A percentile compares a stretch with the other conserved stretches of the same genome.
Conservation (phyloP, 2,329 filamentous ascomycete genomes). For the Lanzia echinophila region DNA sequence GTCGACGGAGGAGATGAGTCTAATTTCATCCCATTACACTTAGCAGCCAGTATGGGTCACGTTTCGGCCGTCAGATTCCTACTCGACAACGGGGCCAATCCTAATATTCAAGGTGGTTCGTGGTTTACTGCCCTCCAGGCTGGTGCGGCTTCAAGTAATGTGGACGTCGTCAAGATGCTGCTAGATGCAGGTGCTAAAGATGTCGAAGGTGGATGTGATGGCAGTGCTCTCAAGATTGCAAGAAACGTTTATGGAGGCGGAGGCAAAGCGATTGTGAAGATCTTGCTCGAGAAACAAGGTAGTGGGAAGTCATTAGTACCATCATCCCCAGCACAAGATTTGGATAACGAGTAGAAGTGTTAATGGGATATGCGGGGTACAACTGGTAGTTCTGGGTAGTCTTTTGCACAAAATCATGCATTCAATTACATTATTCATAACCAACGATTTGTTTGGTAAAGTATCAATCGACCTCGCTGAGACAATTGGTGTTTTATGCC, state of each 20-base stretch:
- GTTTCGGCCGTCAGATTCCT: background rate
- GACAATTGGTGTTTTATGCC: too few relatives aligned
- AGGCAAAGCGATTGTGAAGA: background rate
- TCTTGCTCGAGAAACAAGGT: too few relatives aligned
- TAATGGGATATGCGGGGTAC: too few relatives aligned
- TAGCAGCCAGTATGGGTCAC: background rate
- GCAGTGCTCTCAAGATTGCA: slow-evolving; percentile 13
- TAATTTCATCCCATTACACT: slow-evolving; percentile 1
- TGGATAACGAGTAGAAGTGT: too few relatives aligned
- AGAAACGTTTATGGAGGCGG: background rate
- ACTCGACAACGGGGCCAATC: background rate
- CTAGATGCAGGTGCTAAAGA: background rate
- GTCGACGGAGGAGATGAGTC: background rate
- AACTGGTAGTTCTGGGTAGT: too few relatives aligned
- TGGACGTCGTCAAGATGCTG: slow-evolving; percentile 4
- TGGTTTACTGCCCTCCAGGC: background rate
- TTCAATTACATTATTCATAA: too few relatives aligned
- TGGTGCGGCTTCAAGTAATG: background rate
- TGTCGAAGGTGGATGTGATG: slow-evolving; percentile 6
- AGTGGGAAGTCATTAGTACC: too few relatives aligned
- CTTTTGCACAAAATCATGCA: too few relatives aligned
- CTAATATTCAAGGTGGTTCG: background rate
- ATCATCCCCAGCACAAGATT: too few relatives aligned
- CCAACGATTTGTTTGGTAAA: too few relatives aligned
- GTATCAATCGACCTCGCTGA: too few relatives aligned